Evolutionary conservation across 2,329 filamentous ascomycete genomes (phyloP), one percentile per base, ranked within the genome.

Genomic region (Allantophomopsis cytisporea): DNA sequence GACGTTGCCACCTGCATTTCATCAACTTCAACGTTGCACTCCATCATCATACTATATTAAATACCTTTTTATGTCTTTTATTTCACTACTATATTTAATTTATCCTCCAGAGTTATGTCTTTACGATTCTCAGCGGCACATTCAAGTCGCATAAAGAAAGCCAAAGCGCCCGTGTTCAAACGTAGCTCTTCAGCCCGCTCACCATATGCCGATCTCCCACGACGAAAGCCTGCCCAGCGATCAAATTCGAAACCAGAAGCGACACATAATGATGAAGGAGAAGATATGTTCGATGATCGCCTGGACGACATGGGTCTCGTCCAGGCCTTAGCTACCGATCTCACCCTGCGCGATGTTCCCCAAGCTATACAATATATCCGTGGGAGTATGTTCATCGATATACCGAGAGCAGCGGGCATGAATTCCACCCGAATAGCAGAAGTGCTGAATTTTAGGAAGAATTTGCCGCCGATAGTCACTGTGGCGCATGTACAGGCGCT

Each of bases 401-500:
- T 85, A 10, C 80, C 80, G 2, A 60, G 60, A 35, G 61, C 61
- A 7, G 62, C 68, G 0, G 79, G 80, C 16, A 75, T 86, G 68
- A 71, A 66, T 47, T 78, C 75, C 5, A 71, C 69, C 15, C 65
- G 76, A 10, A 74, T 76, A 12, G 65, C 78, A 2, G 71, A 80
- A 50, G 60, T 82, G 13, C 63, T 85, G 39, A 73, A 76, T 44
- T 77, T 72, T 52, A 66, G 80, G 14, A 59, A 57, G 23, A 58
- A 58, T 12, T 56, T 83, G 31, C 78, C 83, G 8, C 75, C 74
- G 0, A 62, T 85, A 16, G 73, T 81, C 5, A 80, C 76, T 0
- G 56, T 76, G 15, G 70, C 76, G 2, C 81, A 87, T 53, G 55
- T 87, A 6, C 71, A 80, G 44, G 71, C 78, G 1, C 57, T 85